Percentiles rank a stretch among this genome's conserved stretches.
phyloP scores from a whole-genome alignment of 2,329 filamentous ascomycete genomes.

The Elsinoe fawcettii region DNA sequence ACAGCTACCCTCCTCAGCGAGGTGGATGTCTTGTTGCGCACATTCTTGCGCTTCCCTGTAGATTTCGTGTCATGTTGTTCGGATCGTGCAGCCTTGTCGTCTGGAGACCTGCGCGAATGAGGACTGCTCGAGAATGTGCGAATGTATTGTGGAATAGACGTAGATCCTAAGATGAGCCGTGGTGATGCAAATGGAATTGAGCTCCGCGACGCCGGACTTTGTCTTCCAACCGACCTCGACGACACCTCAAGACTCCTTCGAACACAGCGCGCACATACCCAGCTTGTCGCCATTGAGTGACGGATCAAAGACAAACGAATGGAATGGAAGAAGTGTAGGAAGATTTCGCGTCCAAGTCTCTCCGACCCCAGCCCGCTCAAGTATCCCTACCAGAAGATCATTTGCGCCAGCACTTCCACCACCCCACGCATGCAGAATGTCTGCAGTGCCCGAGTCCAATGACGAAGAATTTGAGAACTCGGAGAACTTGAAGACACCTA shows the following conservation, averaged over 20 bases:
- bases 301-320: not conserved
- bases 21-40: slow-evolving; percentile 54
- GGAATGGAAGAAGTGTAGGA: not conserved
- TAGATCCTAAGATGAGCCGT: not conserved
- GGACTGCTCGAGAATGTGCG: not conserved
- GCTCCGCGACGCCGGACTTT: slow-evolving; percentile 1
- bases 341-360: not conserved
- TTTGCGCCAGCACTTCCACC: not conserved
- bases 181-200: not conserved
- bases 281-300: slow-evolving; percentile 5
- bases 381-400: not conserved
- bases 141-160: not conserved
- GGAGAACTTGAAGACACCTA: slow-evolving; percentile 20
- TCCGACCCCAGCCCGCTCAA: slow-evolving; percentile 2
- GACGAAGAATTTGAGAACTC: slow-evolving; percentile 16
- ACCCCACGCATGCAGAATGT: slow-evolving; percentile 32
- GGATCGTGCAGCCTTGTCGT: not conserved
- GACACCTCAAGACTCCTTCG: not conserved
- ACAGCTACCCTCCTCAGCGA: slow-evolving; percentile 79
- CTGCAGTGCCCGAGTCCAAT: slow-evolving; percentile 27
- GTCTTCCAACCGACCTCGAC: not conserved
- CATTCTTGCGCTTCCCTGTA: slow-evolving; percentile 40
- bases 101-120: not conserved
- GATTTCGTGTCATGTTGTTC: not conserved
- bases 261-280: slow-evolving; percentile 12